Evolutionary conservation across 2,329 filamentous ascomycete genomes (phyloP), one percentile per base, ranked within the genome.

Genomic region (Pseudogymnoascus verrucosus): DNA sequence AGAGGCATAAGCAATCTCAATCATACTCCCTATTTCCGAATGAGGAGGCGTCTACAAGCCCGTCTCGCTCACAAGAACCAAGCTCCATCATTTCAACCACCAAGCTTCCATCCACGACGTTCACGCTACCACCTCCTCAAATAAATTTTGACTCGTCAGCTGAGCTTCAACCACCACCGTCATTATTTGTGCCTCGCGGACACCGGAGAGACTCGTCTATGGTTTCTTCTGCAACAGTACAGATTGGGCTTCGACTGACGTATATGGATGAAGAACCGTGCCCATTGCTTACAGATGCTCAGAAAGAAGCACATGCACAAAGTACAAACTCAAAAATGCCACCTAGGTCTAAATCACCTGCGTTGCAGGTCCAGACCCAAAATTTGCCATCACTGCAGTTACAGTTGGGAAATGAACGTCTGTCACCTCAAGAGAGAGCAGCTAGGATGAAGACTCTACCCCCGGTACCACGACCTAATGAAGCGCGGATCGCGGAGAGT

Each of bases 161-260:
- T 23, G 63, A 40, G 11, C 36, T 37, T 59, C 64, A 47, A 19
- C 69, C 68, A 26, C 71, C 73, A 51, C 70, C 71, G 34, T 21
- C 63, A 5, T 66, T 68, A 39, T 68, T 64, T 40, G 19, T 57
- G 42, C 64, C 66, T 11, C 64, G 61, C 14, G 47, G 62, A 37
- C 72, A 73, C 62, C 76, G 78, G 16, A 80, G 86, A 51, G 79
- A 84, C 64, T 86, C 85, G 4, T 90, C 87, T 0, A 78, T 85
- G 44, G 79, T 78, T 14, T 89, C 87, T 51, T 84, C 84, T 8
- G 86, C 86, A 23, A 90, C 87, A 0, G 87, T 90, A 10, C 87
- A 89, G 70, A 90, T 90, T 61, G 88, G 87, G 1, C 78, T 90
- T 14, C 82, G 88, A 10, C 78, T 90, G 63, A 90, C 87, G 80